phyloP scores from a whole-genome alignment of 257 asterid genomes.

The Verbascum thapsus region DNA sequence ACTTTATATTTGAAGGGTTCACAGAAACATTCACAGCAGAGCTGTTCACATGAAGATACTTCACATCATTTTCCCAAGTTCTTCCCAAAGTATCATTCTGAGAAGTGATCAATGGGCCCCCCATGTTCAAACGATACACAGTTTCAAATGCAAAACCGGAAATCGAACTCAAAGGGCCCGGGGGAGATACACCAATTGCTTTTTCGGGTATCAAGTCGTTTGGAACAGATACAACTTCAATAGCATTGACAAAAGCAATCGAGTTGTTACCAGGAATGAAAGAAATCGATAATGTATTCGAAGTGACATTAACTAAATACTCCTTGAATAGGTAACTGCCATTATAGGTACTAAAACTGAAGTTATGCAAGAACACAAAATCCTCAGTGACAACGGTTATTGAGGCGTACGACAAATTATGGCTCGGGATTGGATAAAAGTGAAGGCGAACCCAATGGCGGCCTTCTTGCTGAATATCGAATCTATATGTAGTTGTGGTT shows the following conservation, averaged over 20 bases:
- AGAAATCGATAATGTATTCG: conserved; percentile 46
- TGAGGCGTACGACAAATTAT: conserved; percentile 56
- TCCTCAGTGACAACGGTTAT: conserved; percentile 63
- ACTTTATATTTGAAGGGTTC: conserved; percentile 51
- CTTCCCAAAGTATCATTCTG: conserved; percentile 75
- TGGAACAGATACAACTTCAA: conserved; percentile 70
- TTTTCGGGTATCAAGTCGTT: conserved; percentile 55
- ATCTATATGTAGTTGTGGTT: conserved; percentile 54
- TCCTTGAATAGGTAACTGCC: conserved; percentile 63
- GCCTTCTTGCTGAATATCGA: conserved; percentile 47
- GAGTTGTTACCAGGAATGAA: conserved; percentile 58
- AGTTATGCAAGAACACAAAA: conserved; percentile 64
- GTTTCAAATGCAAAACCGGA: conserved; percentile 59
- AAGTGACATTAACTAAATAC: conserved; percentile 61
- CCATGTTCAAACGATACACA: conserved; percentile 69
- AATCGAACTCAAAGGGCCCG: conserved; percentile 44
- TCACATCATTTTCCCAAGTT: conserved; percentile 68
- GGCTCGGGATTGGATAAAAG: conserved; percentile 57
- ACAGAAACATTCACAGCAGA: conserved; percentile 57
- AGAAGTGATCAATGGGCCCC: conserved; percentile 68
- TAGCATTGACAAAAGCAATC: conserved; percentile 70
- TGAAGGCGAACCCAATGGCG: conserved; percentile 78
- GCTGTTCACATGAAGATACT: conserved; percentile 72
- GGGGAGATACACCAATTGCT: conserved; percentile 41
- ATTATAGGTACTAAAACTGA: conserved; percentile 45